A percentile compares a stretch with the other conserved stretches of the same genome.
Evolutionary conservation across 352 stramenopile genomes (phyloP).

Genomic region (Phytophthora citricola): DNA sequence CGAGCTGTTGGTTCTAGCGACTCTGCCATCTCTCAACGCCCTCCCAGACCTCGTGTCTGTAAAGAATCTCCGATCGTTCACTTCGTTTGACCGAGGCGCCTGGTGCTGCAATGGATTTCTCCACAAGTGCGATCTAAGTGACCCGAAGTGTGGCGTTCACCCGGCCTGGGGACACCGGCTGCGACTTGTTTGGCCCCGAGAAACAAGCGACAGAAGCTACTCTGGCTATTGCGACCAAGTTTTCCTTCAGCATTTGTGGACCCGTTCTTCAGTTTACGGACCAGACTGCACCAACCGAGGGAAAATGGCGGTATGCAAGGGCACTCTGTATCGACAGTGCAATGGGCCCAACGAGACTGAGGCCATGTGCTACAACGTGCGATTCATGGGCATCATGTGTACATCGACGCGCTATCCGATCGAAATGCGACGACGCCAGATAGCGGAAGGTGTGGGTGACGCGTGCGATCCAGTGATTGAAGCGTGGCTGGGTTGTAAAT

Average conservation of each 20-base stretch:
- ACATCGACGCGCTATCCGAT: slow-evolving; percentile 15
- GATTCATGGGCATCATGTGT: slow-evolving; percentile 29
- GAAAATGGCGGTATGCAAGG: slow-evolving; percentile 26
- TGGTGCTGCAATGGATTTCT: slow-evolving; percentile 43
- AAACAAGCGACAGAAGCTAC: not conserved
- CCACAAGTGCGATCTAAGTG: slow-evolving; percentile 11
- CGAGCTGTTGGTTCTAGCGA: slow-evolving; percentile 23
- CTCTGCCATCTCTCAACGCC: not conserved
- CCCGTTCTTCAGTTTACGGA: not conserved
- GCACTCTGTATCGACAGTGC: slow-evolving; percentile 33
- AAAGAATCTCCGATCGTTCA: slow-evolving; percentile 17
- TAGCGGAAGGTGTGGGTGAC: slow-evolving; percentile 16
- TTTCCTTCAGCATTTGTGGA: not conserved
- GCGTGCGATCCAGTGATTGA: slow-evolving; percentile 11
- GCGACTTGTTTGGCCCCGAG: slow-evolving; percentile 9
- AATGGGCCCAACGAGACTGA: not conserved
- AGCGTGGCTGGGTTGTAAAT: slow-evolving; percentile 17
- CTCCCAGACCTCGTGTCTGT: slow-evolving; percentile 20
- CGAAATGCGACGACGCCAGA: slow-evolving; percentile 26
- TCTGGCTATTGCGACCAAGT: not conserved
- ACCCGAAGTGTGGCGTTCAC: slow-evolving; percentile 16
- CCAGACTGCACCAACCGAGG: slow-evolving; percentile 1
- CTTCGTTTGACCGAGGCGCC: slow-evolving; percentile 1
- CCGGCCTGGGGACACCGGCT: slow-evolving; percentile 11
- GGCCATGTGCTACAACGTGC: slow-evolving; percentile 27